These are phyloP conservation scores for Diaporthe capsici DNA, from an alignment of 2,329 filamentous ascomycete genomes.

Conservation along the genomic window DNA sequence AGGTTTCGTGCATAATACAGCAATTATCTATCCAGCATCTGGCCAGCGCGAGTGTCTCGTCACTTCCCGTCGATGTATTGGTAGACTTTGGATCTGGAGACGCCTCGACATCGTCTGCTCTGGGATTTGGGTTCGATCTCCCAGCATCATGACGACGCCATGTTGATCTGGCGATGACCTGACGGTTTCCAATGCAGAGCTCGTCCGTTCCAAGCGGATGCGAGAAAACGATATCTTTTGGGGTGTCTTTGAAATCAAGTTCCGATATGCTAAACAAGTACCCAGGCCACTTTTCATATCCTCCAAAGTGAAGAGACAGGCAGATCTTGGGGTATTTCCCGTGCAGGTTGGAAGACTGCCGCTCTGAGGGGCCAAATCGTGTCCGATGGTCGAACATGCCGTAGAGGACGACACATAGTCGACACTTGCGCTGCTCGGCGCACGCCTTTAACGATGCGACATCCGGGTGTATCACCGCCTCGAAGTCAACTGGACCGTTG, in stretches of 20 bases:
- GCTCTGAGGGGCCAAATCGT: not conserved
- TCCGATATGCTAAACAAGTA: no score
- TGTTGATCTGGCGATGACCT: conserved; percentile 13
- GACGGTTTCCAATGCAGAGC: conserved; percentile 1
- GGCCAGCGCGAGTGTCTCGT: not conserved
- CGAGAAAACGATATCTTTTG: not conserved
- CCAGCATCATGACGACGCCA: not conserved
- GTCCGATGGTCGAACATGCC: conserved; percentile 19
- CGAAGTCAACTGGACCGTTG: not conserved
- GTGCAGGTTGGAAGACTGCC: not conserved
- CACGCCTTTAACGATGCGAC: conserved; percentile 13
- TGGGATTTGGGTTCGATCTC: not conserved
- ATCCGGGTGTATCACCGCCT: conserved; percentile 6
- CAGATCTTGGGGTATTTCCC: not conserved
- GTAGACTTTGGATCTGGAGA: not conserved
- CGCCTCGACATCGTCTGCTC: not conserved
- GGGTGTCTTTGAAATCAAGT: not conserved
- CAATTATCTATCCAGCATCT: not conserved
- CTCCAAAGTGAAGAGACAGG: not conserved
- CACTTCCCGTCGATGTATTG: not conserved
- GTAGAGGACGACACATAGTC: conserved; percentile 9
- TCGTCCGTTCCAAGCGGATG: conserved; percentile 21
- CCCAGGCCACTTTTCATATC: not conserved
- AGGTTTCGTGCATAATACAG: not conserved
- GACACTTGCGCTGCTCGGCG: not conserved